Base-by-base conservation (phyloP, 352 stramenopile genomes). In the Globisporangium lucens region DNA sequence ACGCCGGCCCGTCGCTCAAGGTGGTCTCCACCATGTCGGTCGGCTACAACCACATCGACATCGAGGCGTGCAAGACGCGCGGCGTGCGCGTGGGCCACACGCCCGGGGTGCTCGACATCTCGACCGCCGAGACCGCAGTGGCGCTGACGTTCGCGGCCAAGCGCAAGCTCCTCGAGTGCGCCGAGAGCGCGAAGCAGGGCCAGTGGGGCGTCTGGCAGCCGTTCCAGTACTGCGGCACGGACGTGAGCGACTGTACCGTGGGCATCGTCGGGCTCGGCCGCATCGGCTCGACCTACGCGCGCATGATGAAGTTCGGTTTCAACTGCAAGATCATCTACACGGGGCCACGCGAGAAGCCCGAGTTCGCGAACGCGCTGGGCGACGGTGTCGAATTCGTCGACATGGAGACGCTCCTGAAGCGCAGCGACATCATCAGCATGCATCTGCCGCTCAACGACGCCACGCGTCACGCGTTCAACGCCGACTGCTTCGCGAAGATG, bases 11-110 rank as follows among this genome's bases (percentile, higher is more conserved):
- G 9, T 75, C 76, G 30, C 74, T 93, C 27, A 80, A 79, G 38
- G 83, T 91, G 15, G 85, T 91, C 33, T 93, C 68, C 62, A 97
- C 92, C 49, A 92, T 98, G 87, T 96, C 85, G 27, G 90, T 95
- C 6, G 92, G 92, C 61, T 85, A 91, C 62, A 94, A 98, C 80
- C 90, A 98, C 72, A 95, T 98, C 70, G 89, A 96, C 59, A 71
- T 97, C 2, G 73, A 88, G 13, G 85, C 85, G 38, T 96, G 87
- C 57, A 70, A 82, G 60, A 78, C 79, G 43, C 66, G 75, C 6
- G 78, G 83, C 58, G 90, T 97, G 60, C 72, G 67, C 17, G 84
- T 97, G 6, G 89, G 88, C 27, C 93, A 96, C 71, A 97, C 90
- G 2, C 86, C 85, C 10, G 87, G 88, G 36, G 90, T 97, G 4